phyloP scores from a whole-genome alignment of 2,329 filamentous ascomycete genomes.

The Xylariales sp. region DNA sequence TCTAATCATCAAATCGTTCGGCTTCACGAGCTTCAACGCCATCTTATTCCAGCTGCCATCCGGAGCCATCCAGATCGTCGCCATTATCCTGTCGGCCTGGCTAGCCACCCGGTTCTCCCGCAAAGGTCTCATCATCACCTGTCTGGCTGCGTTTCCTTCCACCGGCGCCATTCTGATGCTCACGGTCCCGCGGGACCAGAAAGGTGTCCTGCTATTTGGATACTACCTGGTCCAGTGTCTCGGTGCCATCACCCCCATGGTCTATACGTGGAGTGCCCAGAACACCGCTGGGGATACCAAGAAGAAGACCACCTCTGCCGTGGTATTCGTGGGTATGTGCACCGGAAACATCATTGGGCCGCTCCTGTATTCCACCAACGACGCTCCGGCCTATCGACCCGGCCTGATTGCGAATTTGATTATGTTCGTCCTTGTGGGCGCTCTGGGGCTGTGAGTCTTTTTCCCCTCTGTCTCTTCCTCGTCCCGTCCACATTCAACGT shows the following conservation, averaged over 20 bases:
- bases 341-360: conserved; percentile 63
- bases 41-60: conserved; percentile 38
- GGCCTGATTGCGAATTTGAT: conserved; percentile 56
- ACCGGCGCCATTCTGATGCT: conserved; percentile 43
- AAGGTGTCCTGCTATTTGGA: conserved; percentile 43
- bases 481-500: no score
- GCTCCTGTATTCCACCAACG: conserved; percentile 53
- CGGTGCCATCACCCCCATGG: conserved; percentile 45
- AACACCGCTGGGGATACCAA: conserved; percentile 65
- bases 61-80: conserved; percentile 31
- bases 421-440: conserved; percentile 52
- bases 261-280: conserved; percentile 52
- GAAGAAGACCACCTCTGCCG: conserved; percentile 57
- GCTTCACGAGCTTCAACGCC: conserved; percentile 32
- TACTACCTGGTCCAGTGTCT: conserved; percentile 41
- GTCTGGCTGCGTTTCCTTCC: conserved; percentile 31
- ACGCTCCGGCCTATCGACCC: conserved; percentile 52
- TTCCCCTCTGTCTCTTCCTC: neutral
- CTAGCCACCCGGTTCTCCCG: conserved; percentile 35
- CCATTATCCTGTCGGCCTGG: conserved; percentile 32
- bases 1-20: conserved; percentile 36
- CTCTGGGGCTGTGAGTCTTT: conserved; percentile 32
- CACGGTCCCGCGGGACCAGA: conserved; percentile 39
- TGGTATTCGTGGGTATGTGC: conserved; percentile 57
- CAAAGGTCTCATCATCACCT: conserved; percentile 39